phyloP scores from a whole-genome alignment of 1,284 basidiomycete genomes.

The Pseudomicrostroma phylloplanum region DNA sequence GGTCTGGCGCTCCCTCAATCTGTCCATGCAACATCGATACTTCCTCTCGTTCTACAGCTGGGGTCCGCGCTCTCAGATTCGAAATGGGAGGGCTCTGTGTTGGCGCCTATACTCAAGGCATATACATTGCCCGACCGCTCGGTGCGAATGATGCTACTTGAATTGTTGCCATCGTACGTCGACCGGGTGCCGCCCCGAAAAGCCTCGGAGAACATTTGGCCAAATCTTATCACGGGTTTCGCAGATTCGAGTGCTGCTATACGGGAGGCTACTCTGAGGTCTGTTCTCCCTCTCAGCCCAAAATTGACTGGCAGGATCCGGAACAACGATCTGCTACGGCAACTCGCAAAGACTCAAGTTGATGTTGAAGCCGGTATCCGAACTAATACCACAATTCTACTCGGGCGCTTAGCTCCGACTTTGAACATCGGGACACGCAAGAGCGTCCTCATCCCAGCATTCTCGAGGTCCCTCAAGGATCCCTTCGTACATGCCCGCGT shows the following conservation, averaged over 20 bases:
- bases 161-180: slow-evolving; percentile 73
- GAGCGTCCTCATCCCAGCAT: slow-evolving; percentile 93
- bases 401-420: slow-evolving; percentile 80
- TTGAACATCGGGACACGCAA: slow-evolving; percentile 81
- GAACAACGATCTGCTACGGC: slow-evolving; percentile 90
- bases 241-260: slow-evolving; percentile 87
- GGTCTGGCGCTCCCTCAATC: slow-evolving; percentile 3
- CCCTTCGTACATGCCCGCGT: slow-evolving; percentile 86
- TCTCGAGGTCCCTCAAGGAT: slow-evolving; percentile 82
- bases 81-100: slow-evolving; percentile 31
- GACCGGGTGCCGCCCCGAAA: slow-evolving; percentile 79
- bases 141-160: slow-evolving; percentile 85
- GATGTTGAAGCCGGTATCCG: slow-evolving; percentile 90
- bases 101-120: slow-evolving; percentile 35
- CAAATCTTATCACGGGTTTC: slow-evolving; percentile 89
- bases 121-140: slow-evolving; percentile 63
- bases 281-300: slow-evolving; percentile 73
- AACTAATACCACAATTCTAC: slow-evolving; percentile 93
- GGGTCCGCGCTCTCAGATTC: slow-evolving; percentile 28
- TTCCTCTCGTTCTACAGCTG: slow-evolving; percentile 43
- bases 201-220: slow-evolving; percentile 85
- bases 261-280: slow-evolving; percentile 86
- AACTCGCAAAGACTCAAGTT: slow-evolving; percentile 84
- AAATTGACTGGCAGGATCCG: slow-evolving; percentile 79
- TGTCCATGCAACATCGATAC: slow-evolving; percentile 16